A percentile compares a stretch with the other conserved stretches of the same genome.
Evolutionary conservation across 805 yeast species (phyloP).

Genomic region (Wickerhamiella cacticola): DNA sequence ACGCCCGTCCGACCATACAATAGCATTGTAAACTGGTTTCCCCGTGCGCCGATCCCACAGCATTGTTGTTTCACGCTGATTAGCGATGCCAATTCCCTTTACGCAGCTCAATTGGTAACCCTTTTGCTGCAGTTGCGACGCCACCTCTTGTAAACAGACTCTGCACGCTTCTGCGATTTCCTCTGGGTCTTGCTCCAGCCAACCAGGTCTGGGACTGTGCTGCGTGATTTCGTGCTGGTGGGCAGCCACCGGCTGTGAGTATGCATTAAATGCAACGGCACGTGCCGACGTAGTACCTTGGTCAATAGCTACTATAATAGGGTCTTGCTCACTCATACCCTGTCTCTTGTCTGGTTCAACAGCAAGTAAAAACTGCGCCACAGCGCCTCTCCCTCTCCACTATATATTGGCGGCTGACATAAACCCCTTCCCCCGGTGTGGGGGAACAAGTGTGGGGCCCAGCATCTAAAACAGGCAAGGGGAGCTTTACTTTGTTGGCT

Average conservation of each 20-base stretch:
- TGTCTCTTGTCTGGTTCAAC: not conserved
- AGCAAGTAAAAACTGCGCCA: conserved; percentile 4
- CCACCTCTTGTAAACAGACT: conserved; percentile 47
- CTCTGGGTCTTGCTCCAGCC: conserved; percentile 90
- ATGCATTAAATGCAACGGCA: conserved; percentile 62
- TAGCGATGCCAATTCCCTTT: conserved; percentile 74
- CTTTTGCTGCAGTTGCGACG: conserved; percentile 24
- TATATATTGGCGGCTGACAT: not conserved
- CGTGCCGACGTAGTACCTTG: conserved; percentile 88
- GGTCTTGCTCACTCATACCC: conserved; percentile 10
- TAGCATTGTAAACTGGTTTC: conserved; percentile 70
- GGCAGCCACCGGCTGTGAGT: conserved; percentile 69
- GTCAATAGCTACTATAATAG: conserved; percentile 44
- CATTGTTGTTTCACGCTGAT: conserved; percentile 91
- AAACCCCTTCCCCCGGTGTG: not conserved
- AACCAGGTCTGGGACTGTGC: conserved; percentile 34
- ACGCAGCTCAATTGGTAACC: conserved; percentile 35
- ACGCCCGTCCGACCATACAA: conserved; percentile 93
- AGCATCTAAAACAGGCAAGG: not conserved
- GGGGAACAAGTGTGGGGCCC: conserved; percentile 1
- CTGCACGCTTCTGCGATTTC: conserved; percentile 70
- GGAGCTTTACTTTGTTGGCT: too few species aligned
- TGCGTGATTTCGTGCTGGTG: conserved; percentile 78
- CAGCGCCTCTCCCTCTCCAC: not conserved
- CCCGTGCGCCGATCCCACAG: conserved; percentile 77